Evolutionary conservation across 208 protist genomes (phyloP), one percentile per base, ranked within the genome.

Genomic region (Trypanosoma melophagium): DNA sequence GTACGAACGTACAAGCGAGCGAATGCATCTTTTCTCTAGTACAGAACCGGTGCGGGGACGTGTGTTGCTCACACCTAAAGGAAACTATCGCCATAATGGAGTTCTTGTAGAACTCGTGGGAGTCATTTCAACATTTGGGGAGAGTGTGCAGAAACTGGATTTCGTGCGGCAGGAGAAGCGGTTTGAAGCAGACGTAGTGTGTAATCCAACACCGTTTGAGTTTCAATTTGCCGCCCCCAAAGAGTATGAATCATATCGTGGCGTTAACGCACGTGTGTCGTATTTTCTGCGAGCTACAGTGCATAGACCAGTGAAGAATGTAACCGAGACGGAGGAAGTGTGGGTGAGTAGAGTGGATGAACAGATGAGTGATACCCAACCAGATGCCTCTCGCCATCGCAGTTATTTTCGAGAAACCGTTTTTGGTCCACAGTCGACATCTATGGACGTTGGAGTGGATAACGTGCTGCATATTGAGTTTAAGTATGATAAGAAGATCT

Each of bases 391-490:
- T 19, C 69, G 61, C 3, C 81, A 87, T 66, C 74, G 69, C 21
- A 80, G 80, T 66, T 92, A 90, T 72, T 88, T 90, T 60, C 80
- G 87, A 22, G 86, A 93, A 58, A 92, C 80, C 16, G 80, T 77
- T 51, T 93, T 94, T 66, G 78, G 78, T 35, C 60, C 74, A 21
- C 65, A 83, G 47, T 87, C 86, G 4, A 77, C 87, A 22, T 57
- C 77, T 0, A 95, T 95, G 88, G 89, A 95, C 19, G 89, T 97
- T 2, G 90, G 90, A 47, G 89, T 97, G 8, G 87, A 88, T 41
- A 74, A 93, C 60, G 31, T 84, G 12, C 81, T 97, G 45, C 93
- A 97, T 65, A 96, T 97, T 80, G 90, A 96, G 71, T 96, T 97
- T 55, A 81, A 84, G 57, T 96, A 94, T 72, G 66, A 91, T 71